Evolutionary conservation across 2,329 filamentous ascomycete genomes (phyloP).

Genomic region (Fusarium virguliforme): DNA sequence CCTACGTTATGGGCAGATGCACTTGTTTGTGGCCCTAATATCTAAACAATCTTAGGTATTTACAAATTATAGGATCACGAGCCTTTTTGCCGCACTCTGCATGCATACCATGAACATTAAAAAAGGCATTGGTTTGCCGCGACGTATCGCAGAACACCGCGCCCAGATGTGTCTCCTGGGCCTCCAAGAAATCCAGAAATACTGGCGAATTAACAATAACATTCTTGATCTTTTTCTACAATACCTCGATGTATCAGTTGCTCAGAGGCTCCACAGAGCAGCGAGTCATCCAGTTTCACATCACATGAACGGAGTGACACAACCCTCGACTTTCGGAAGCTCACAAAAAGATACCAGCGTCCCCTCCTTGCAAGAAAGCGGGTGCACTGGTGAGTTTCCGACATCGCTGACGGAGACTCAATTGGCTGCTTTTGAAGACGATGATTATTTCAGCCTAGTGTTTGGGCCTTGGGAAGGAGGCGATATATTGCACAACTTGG

Average conservation of each 20-base stretch:
- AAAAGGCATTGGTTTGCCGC: constrained; percentile 53
- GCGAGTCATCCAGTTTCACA: neutral
- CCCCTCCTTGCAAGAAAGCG: neutral
- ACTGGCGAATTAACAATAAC: constrained; percentile 60
- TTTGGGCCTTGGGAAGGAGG: constrained; percentile 58
- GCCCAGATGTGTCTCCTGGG: constrained; percentile 58
- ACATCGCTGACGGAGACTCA: constrained; percentile 36
- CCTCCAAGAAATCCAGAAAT: constrained; percentile 58
- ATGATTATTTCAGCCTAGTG: constrained; percentile 57
- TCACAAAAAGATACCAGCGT: neutral
- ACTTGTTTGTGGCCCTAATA: constrained; percentile 49
- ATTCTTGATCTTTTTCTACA: constrained; percentile 58
- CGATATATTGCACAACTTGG: constrained; percentile 55
- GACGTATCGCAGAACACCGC: constrained; percentile 57
- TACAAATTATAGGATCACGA: constrained; percentile 53
- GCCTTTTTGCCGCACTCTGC: constrained; percentile 57
- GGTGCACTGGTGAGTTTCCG: constrained; percentile 22
- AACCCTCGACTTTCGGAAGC: neutral
- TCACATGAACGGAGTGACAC: constrained; percentile 20
- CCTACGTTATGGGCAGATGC: constrained; percentile 58
- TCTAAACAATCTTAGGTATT: neutral
- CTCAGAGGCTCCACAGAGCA: constrained; percentile 52
- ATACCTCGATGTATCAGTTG: constrained; percentile 59
- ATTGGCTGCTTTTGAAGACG: constrained; percentile 52
- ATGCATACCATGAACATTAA: constrained; percentile 58